Evolutionary conservation across 371 early-diverging fungal species (phyloP).

Genomic region (Mortierella sp.): DNA sequence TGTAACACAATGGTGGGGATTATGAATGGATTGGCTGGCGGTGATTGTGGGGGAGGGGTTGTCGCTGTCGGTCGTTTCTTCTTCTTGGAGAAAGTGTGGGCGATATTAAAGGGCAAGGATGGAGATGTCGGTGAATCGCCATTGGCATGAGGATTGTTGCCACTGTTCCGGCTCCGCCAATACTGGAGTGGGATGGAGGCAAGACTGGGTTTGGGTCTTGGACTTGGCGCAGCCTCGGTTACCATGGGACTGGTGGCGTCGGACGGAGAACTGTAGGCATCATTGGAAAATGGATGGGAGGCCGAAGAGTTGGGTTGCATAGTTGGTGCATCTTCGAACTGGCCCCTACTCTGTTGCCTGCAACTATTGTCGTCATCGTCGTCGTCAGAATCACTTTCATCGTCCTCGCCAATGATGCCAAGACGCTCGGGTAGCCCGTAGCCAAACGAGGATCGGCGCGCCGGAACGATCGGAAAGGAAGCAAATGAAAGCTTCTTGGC

Average conservation of each 20-base stretch:
- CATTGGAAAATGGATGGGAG: neutral
- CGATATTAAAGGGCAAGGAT: neutral
- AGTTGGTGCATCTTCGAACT: neutral
- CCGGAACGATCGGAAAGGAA: neutral
- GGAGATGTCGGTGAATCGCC: neutral
- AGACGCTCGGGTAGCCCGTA: neutral
- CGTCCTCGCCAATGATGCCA: neutral
- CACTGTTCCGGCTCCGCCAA: neutral
- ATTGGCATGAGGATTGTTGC: neutral
- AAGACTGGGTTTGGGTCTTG: conserved; percentile 1
- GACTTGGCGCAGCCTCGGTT: neutral
- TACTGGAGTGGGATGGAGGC: neutral
- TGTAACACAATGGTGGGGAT: conserved; percentile 49
- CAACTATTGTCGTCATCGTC: neutral
- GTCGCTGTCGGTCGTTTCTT: neutral
- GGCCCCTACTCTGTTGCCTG: neutral
- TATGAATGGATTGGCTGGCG: neutral
- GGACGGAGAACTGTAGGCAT: neutral
- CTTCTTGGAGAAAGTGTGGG: neutral
- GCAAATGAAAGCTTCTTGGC: neutral
- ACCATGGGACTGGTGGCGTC: too few species aligned
- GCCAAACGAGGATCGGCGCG: conserved; percentile 4
- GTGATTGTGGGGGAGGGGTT: neutral
- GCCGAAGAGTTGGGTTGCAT: conserved; percentile 3
- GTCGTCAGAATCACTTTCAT: neutral